Evolutionary conservation across 2,329 filamentous ascomycete genomes (phyloP), one percentile per base, ranked within the genome.

Genomic region (Verticillium tricorpus): DNA sequence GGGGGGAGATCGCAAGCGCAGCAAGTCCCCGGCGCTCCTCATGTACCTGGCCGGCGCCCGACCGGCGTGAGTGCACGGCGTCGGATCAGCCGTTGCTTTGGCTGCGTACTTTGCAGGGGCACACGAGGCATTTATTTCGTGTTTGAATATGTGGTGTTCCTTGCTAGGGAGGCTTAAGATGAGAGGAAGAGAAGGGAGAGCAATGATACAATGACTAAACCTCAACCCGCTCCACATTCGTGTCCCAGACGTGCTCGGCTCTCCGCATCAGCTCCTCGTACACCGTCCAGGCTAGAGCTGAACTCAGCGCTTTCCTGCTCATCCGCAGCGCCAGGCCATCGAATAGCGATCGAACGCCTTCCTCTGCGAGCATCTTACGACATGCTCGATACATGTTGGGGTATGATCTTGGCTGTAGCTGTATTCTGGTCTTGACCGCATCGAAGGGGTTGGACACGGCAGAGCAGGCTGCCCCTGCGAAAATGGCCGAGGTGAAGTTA

Each of bases 361-460:
- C 94, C 69, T 96, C 90, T 1, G 78, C 76, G 4, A 98, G 74
- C 90, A 99, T 97, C 71, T 87, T 83, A 69, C 81, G 84, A 50
- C 84, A 87, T 0, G 93, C 92, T 64, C 90, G 87, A 67, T 91
- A 75, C 83, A 94, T 91, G 70, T 98, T 97, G 37, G 83, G 82
- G 72, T 98, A 99, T 62, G 85, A 83, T 7, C 81, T 81, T 3
- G 95, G 95, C 79, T 96, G 91, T 37, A 99, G 82, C 77, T 99
- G 95, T 68, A 99, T 87, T 58, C 95, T 82, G 25, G 95, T 99
- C 80, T 99, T 99, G 74, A 98, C 88, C 1, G 93, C 93, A 76
- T 99, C 95, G 70, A 98, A 98, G 0, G 95, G 95, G 74, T 99
- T 99, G 9, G 95, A 97, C 40, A 98, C 82, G 4, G 89, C 89